phyloP scores from a whole-genome alignment of 176 grass and related monocot genomes.

The Musa beccarii region DNA sequence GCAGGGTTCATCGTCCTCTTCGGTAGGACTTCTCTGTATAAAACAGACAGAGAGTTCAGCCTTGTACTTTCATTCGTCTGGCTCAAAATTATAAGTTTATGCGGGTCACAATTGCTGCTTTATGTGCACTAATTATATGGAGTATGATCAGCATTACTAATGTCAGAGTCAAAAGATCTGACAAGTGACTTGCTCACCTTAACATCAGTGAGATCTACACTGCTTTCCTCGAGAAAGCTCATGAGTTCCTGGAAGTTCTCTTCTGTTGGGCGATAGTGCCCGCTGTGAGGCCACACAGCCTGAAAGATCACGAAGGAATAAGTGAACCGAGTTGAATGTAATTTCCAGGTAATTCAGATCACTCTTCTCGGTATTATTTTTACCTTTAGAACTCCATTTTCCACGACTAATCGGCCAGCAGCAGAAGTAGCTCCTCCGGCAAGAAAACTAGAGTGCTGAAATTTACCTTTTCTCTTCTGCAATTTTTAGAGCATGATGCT shows the following conservation, averaged over 20 bases:
- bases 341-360: background rate
- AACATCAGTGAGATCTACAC: constrained; percentile 71
- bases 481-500: constrained; percentile 18
- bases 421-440: constrained; percentile 94
- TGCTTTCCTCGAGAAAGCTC: constrained; percentile 58
- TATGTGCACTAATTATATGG: too few relatives aligned
- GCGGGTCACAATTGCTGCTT: too few relatives aligned
- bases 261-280: constrained; percentile 83
- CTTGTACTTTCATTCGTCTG: too few relatives aligned
- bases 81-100: too few relatives aligned
- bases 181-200: constrained; percentile 34
- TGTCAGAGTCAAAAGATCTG: background rate
- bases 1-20: constrained; percentile 51
- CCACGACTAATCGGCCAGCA: constrained; percentile 64
- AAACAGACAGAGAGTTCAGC: constrained; percentile 4
- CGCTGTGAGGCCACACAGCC: constrained; percentile 94
- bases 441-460: constrained; percentile 99
- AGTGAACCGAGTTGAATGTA: background rate
- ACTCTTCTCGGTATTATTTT: background rate
- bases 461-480: constrained; percentile 87
- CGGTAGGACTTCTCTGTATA: constrained; percentile 58
- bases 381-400: constrained; percentile 62
- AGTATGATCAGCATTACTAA: too few relatives aligned
- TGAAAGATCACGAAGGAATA: constrained; percentile 17
- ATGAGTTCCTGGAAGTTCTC: constrained; percentile 80